Conservation (phyloP, 768 basidiomycete species). For the Suillus hirtellus region DNA sequence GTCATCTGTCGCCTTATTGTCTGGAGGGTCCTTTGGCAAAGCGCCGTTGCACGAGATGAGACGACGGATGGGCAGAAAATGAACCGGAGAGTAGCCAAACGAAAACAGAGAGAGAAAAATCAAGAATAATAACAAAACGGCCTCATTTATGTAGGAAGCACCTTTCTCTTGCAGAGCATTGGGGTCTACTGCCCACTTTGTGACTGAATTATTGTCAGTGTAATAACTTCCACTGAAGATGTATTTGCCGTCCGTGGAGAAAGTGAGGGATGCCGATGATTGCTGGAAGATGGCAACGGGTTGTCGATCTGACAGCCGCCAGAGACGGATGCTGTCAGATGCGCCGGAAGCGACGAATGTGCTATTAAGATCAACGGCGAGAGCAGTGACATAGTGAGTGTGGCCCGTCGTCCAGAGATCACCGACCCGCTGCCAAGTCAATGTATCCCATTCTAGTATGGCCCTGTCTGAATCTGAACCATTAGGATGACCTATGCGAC, state of each 20-base stretch:
- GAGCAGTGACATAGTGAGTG: fast-evolving
- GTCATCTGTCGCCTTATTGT: background rate
- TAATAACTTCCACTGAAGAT: background rate
- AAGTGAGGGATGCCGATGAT: background rate
- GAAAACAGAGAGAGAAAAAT: background rate
- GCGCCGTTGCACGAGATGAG: background rate
- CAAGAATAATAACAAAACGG: background rate
- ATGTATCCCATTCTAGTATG: background rate
- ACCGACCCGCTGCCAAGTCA: background rate
- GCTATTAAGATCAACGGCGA: background rate
- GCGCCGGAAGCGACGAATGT: background rate
- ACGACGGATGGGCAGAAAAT: background rate
- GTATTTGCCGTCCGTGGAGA: background rate
- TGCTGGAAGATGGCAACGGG: background rate
- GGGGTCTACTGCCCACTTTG: background rate
- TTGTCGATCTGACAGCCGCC: background rate
- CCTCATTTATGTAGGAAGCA: background rate
- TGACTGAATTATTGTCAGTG: background rate
- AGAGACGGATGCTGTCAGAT: background rate
- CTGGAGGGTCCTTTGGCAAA: background rate
- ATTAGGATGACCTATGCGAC: too few relatives aligned
- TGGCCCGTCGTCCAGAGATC: background rate
- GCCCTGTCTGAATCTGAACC: too few relatives aligned
- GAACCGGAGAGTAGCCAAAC: background rate
- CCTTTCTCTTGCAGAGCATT: background rate